phyloP scores from a whole-genome alignment of 2,329 filamentous ascomycete genomes.

The Penicillium brasilianum region DNA sequence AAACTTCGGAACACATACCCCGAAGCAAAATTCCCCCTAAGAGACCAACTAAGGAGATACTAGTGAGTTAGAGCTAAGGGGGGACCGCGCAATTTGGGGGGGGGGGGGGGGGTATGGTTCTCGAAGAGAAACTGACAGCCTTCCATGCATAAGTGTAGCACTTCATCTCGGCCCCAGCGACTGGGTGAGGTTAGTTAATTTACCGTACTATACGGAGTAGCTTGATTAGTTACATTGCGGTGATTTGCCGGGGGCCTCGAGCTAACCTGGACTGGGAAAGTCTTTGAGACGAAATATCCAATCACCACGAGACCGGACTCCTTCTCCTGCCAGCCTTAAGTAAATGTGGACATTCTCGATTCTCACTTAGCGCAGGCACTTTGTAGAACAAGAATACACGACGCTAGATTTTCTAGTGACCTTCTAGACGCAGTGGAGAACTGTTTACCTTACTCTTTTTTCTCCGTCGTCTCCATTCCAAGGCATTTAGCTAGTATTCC shows the following conservation, averaged over 20 bases:
- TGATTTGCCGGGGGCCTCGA: not conserved
- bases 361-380: not conserved
- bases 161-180: constrained; percentile 4
- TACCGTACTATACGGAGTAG: not conserved
- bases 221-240: not conserved
- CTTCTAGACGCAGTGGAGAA: constrained; percentile 9
- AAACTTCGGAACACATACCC: not conserved
- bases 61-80: not conserved
- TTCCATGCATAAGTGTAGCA: constrained; percentile 31
- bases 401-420: not conserved
- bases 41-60: not conserved
- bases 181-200: not conserved
- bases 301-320: not conserved
- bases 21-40: not conserved
- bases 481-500: not conserved
- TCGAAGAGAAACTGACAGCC: constrained; percentile 32
- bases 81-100: not conserved
- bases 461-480: not conserved
- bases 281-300: constrained; percentile 4
- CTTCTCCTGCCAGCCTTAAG: not conserved
- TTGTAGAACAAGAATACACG: not conserved
- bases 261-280: constrained; percentile 10
- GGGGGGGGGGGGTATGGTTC: constrained; percentile 11
- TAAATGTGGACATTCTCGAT: not conserved
- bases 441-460: too few species aligned